Conservation (phyloP, 2,329 filamentous ascomycete genomes). For the Helicocarpus griseus region DNA sequence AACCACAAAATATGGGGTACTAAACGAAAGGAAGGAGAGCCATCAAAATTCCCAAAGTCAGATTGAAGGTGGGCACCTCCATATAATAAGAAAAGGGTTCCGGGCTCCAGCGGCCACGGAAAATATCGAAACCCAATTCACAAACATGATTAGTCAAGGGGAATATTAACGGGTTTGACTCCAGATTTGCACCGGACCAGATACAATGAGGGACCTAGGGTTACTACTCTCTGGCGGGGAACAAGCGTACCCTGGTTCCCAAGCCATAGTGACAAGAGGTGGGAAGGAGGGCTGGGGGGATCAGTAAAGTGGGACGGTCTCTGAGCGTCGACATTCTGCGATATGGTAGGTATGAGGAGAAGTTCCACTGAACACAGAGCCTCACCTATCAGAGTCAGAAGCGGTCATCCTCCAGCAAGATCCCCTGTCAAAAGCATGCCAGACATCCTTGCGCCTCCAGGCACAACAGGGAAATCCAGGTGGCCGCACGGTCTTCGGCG, state of each 20-base stretch:
- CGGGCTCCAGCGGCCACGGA: not conserved
- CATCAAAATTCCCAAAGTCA: not conserved
- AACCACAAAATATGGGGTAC: not conserved
- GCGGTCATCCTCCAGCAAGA: not conserved
- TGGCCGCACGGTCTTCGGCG: not conserved
- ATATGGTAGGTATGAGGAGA: not conserved
- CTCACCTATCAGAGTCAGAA: not conserved
- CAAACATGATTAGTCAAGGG: not conserved
- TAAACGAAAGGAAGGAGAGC: not conserved
- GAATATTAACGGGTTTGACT: not conserved
- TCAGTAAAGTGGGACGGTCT: conserved; percentile 3
- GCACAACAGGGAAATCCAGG: conserved; percentile 1
- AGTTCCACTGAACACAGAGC: not conserved
- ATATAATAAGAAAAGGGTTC: not conserved
- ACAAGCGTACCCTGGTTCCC: not conserved
- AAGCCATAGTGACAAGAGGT: not conserved
- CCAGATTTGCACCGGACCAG: not conserved
- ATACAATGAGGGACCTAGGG: not conserved
- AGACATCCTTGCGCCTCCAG: not conserved
- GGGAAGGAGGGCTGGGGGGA: not conserved
- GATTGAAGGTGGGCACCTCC: not conserved
- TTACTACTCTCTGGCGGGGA: conserved; percentile 1
- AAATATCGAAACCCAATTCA: not conserved
- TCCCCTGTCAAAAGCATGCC: not conserved
- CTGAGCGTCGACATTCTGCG: not conserved